Percentiles rank a stretch among this genome's conserved stretches.
phyloP scores from a whole-genome alignment of 306 rosid genomes.

The Trifolium fragiferum region DNA sequence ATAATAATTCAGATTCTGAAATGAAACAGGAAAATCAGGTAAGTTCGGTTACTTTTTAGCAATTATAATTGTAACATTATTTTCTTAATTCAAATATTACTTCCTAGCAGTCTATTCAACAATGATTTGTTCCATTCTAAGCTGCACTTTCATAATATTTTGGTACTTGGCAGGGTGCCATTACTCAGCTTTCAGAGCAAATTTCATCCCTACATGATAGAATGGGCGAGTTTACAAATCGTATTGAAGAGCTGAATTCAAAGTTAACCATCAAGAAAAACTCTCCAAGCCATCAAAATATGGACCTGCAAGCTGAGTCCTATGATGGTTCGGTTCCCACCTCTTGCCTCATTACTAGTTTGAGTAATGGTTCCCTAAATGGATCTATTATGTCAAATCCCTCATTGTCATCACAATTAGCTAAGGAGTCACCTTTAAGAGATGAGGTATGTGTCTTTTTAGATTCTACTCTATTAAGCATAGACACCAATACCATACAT shows the following conservation, averaged over 20 bases:
- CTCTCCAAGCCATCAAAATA: constrained; percentile 73
- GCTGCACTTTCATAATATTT: constrained; percentile 30
- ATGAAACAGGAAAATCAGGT: constrained; percentile 68
- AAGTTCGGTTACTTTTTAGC: constrained; percentile 10
- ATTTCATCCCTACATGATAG: constrained; percentile 90
- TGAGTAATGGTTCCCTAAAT: constrained; percentile 68
- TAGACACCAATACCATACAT: too few species aligned
- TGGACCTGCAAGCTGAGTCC: constrained; percentile 70
- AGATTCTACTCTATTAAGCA: background rate
- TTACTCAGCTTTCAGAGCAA: constrained; percentile 81
- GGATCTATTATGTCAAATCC: constrained; percentile 73
- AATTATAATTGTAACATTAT: constrained; percentile 9
- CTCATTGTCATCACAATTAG: constrained; percentile 67
- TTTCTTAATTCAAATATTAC: constrained; percentile 19
- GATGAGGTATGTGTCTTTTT: constrained; percentile 72
- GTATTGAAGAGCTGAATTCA: constrained; percentile 84
- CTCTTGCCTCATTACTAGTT: constrained; percentile 64
- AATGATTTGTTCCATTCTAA: background rate
- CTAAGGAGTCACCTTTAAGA: constrained; percentile 66
- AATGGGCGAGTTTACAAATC: constrained; percentile 82
- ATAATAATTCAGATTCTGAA: constrained; percentile 57
- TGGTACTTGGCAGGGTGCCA: constrained; percentile 52
- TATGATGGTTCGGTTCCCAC: constrained; percentile 80
- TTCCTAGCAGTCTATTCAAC: constrained; percentile 18
- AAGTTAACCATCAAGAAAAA: constrained; percentile 60